Evolutionary conservation across 2,329 filamentous ascomycete genomes (phyloP).

Genomic region (Claviceps arundinis): DNA sequence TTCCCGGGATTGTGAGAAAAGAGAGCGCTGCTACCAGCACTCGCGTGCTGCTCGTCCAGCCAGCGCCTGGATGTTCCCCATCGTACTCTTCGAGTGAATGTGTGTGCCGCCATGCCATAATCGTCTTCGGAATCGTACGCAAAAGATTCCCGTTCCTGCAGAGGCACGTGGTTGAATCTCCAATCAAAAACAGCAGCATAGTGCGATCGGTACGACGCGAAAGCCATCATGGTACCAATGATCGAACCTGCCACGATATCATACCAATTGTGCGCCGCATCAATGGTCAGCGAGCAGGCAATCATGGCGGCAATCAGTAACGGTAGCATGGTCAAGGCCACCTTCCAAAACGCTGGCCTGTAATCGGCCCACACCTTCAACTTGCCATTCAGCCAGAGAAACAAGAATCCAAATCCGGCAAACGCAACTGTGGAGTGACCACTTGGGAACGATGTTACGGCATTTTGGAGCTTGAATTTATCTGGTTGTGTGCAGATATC

Average conservation of each 20-base stretch:
- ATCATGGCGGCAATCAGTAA: constrained; percentile 47
- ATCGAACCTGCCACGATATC: constrained; percentile 50
- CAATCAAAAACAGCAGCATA: constrained; percentile 60
- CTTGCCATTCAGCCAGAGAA: constrained; percentile 58
- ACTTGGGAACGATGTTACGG: constrained; percentile 53
- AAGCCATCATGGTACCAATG: constrained; percentile 50
- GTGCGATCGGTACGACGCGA: constrained; percentile 50
- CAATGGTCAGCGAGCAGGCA: constrained; percentile 47
- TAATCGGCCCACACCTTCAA: constrained; percentile 56
- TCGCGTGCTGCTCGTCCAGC: not conserved
- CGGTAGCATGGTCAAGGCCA: constrained; percentile 43
- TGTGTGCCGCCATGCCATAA: constrained; percentile 10
- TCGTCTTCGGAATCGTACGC: constrained; percentile 8
- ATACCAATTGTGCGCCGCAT: constrained; percentile 57
- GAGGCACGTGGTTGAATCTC: constrained; percentile 53
- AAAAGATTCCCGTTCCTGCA: constrained; percentile 23
- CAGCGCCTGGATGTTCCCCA: constrained; percentile 14
- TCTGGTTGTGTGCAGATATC: constrained; percentile 47
- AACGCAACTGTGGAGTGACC: constrained; percentile 55
- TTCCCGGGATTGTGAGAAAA: not conserved
- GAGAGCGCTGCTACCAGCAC: not conserved
- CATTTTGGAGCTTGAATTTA: constrained; percentile 40
- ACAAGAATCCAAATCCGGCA: constrained; percentile 49
- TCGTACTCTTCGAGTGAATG: constrained; percentile 12
- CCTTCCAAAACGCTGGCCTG: constrained; percentile 54